Evolutionary conservation across 495 filamentous ascomycete species (phyloP).

Genomic region (Diplogelasinospora grovesii): DNA sequence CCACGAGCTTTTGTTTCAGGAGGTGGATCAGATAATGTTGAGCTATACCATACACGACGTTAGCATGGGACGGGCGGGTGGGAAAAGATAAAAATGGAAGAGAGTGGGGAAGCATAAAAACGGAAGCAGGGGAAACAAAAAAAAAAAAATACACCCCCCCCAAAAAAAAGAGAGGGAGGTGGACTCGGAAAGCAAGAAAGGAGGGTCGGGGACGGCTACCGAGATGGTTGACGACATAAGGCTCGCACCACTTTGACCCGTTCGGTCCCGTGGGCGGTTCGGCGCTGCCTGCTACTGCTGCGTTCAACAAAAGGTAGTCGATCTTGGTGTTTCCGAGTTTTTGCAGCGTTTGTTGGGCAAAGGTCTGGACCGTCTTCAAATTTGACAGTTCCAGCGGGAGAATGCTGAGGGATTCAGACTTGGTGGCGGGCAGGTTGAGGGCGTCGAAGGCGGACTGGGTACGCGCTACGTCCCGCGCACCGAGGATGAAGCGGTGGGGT

Average conservation of each 20-base stretch:
- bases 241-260: slow-evolving; percentile 34
- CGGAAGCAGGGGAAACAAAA: too few species aligned
- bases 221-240: slow-evolving; percentile 38
- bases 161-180: too few species aligned
- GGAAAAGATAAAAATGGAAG: too few species aligned
- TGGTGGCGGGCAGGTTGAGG: slow-evolving; percentile 26
- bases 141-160: too few species aligned
- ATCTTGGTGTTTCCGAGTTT: slow-evolving; percentile 29
- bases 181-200: too few species aligned
- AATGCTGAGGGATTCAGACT: slow-evolving; percentile 32
- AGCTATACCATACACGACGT: too few species aligned
- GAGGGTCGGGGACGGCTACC: slow-evolving; percentile 16
- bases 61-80: too few species aligned
- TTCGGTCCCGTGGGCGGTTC: slow-evolving; percentile 20
- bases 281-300: slow-evolving; percentile 20
- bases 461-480: slow-evolving; percentile 30
- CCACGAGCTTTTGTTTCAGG: slow-evolving; percentile 32
- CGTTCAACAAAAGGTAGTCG: slow-evolving; percentile 39
- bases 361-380: slow-evolving; percentile 28
- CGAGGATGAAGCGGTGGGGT: slow-evolving; percentile 39
- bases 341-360: slow-evolving; percentile 28
- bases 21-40: slow-evolving; percentile 40
- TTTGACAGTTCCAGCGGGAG: slow-evolving; percentile 37
- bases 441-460: slow-evolving; percentile 30
- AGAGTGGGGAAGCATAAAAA: too few species aligned